Conservation (phyloP, 768 basidiomycete genomes). For the Lactifluus echinatus region DNA sequence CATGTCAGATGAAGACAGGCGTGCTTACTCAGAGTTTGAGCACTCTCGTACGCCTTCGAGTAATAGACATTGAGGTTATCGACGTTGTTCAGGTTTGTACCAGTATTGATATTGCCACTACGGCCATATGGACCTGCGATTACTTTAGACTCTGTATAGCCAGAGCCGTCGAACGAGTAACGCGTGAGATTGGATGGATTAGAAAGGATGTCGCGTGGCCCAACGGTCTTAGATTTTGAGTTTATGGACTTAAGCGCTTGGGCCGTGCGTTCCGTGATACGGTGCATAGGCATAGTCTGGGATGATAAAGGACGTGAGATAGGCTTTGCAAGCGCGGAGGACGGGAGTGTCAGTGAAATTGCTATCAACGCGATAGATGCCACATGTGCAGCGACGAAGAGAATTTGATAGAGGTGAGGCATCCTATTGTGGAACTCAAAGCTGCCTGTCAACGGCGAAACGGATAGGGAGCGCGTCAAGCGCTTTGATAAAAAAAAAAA, state of each 20-base stretch:
- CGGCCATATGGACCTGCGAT: not conserved
- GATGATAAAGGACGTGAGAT: constrained; percentile 18
- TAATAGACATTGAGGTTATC: constrained; percentile 24
- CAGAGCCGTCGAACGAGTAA: not conserved
- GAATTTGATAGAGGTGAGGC: constrained; percentile 31
- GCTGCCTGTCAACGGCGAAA: constrained; percentile 21
- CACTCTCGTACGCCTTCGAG: constrained; percentile 19
- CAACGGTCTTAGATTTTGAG: constrained; percentile 1
- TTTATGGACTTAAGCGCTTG: constrained; percentile 10
- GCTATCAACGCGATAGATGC: constrained; percentile 32
- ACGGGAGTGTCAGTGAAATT: constrained; percentile 22
- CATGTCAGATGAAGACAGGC: not conserved
- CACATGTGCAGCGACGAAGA: constrained; percentile 35
- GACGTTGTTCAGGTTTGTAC: constrained; percentile 20
- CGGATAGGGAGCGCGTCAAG: constrained; percentile 25
- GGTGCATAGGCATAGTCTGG: constrained; percentile 19
- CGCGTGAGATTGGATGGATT: not conserved
- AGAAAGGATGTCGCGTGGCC: not conserved
- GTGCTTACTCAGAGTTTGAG: constrained; percentile 25
- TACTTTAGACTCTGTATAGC: not conserved
- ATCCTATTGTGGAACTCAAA: constrained; percentile 19
- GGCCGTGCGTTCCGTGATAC: constrained; percentile 14
- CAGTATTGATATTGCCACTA: constrained; percentile 15
- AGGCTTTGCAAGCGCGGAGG: constrained; percentile 25
- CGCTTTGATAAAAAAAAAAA: not conserved